Base-by-base conservation (phyloP, 2,329 filamentous ascomycete species). In the Penicillium sp. region DNA sequence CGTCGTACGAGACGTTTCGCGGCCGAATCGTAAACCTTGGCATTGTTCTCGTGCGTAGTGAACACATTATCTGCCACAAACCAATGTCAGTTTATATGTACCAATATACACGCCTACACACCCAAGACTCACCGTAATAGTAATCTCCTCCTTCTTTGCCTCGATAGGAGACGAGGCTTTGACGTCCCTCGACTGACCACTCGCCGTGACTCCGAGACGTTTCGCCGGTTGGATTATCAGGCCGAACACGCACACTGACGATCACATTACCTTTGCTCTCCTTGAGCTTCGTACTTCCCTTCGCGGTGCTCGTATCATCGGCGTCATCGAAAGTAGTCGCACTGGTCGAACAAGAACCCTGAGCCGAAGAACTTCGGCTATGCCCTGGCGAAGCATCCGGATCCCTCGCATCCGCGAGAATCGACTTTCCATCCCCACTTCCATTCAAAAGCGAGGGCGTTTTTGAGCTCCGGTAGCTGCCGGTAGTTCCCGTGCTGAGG, bases 101-200 rank as follows among this genome's bases (percentile, higher is more conserved):
- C n/a, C n/a, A n/a, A n/a, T n/a, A n/a, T n/a, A n/a, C n/a, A n/a
- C n/a, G n/a, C n/a, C n/a, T n/a, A n/a, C n/a, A n/a, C n/a, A n/a
- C 6, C 24, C 17, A 9, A 30, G 51, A 59, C 85, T 69, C 79
- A 95, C 91, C 91, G 75, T 97, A 97, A 68, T 83, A 85, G 71
- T 97, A 94, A 68, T 97, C 91, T 47, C 93, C 94, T 27, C 89
- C 91, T 74, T 97, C 94, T 62, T 89, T 90, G 54, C 94, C 93
- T 56, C 84, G 83, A 67, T 93, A 96, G 7, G 89, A 84, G 49
- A 99, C 88, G 30, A 95, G 76, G 15, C 90, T 88, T 64, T 86
- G 86, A 65, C 91, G 86, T 26, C 89, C 88, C 69, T 97, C 92
- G 3, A 99, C 88, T 78, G 91, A 84, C 94, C 93, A 99, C 68